These are phyloP conservation scores for Puccinellia tenuiflora DNA, from an alignment of 176 grass and related monocot genomes.

Conservation along the genomic window DNA sequence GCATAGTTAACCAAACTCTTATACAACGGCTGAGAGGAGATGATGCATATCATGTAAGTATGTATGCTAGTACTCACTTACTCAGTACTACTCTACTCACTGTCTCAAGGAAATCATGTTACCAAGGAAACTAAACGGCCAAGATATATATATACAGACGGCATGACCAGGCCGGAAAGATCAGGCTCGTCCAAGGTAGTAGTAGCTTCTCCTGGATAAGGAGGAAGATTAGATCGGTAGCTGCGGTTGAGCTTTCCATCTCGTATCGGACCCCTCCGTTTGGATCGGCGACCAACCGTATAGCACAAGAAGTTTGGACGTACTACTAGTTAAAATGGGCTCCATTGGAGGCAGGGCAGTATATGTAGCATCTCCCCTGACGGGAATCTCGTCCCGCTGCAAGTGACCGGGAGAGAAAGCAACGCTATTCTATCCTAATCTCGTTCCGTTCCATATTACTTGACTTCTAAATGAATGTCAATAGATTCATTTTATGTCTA, in stretches of 20 bases:
- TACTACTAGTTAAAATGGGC: background rate
- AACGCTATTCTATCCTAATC: background rate
- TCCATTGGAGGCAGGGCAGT: background rate
- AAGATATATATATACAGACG: background rate
- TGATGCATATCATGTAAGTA: too few species aligned
- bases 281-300: conserved; percentile 19
- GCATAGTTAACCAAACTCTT: background rate
- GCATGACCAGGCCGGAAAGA: background rate
- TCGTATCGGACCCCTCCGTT: background rate
- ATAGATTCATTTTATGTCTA: too few species aligned
- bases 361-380: too few species aligned
- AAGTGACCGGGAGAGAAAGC: background rate
- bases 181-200: background rate
- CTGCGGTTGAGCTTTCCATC: conserved; percentile 30
- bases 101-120: too few species aligned
- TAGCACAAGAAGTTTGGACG: background rate
- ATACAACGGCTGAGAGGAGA: background rate
- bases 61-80: too few species aligned
- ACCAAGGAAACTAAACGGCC: background rate
- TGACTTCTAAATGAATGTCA: too few species aligned
- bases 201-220: background rate
- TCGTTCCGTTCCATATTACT: too few species aligned
- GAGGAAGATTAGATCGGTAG: background rate
- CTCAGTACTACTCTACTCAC: too few species aligned
- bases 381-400: background rate